These are phyloP conservation scores for Aspergillus diversus DNA, from an alignment of 495 filamentous ascomycete genomes.

Conservation along the genomic window DNA sequence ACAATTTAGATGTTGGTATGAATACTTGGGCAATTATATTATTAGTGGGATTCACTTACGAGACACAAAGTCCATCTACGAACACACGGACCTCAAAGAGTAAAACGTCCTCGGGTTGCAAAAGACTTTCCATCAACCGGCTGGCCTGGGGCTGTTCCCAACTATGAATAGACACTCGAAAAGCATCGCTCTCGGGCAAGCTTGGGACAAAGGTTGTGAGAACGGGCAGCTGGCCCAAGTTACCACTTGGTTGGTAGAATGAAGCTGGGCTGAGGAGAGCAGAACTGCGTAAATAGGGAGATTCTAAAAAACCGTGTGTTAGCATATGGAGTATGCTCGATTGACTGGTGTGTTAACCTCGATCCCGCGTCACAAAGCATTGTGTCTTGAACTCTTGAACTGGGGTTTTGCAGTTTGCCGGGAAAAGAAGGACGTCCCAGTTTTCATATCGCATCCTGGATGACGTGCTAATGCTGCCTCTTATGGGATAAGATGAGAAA, in stretches of 20 bases:
- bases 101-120: conserved; percentile 61
- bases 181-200: conserved; percentile 59
- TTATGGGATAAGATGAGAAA: conserved; percentile 22
- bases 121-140: conserved; percentile 60
- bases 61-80: conserved; percentile 68
- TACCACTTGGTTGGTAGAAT: conserved; percentile 35
- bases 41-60: conserved; percentile 50
- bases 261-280: conserved; percentile 30
- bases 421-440: conserved; percentile 87
- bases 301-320: conserved; percentile 27
- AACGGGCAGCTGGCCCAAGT: conserved; percentile 60
- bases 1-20: background rate
- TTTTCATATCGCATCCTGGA: conserved; percentile 75
- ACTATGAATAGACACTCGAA: conserved; percentile 79
- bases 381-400: conserved; percentile 86
- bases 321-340: background rate
- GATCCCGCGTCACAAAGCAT: conserved; percentile 75
- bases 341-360: conserved; percentile 46
- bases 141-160: conserved; percentile 73
- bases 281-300: conserved; percentile 41
- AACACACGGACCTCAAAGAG: conserved; percentile 71
- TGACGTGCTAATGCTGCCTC: conserved; percentile 15
- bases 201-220: conserved; percentile 80
- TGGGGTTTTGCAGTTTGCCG: conserved; percentile 63
- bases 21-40: background rate